These are phyloP conservation scores for Coemansia sp. DNA, from an alignment of 192 early-diverging fungal species.

Conservation along the genomic window DNA sequence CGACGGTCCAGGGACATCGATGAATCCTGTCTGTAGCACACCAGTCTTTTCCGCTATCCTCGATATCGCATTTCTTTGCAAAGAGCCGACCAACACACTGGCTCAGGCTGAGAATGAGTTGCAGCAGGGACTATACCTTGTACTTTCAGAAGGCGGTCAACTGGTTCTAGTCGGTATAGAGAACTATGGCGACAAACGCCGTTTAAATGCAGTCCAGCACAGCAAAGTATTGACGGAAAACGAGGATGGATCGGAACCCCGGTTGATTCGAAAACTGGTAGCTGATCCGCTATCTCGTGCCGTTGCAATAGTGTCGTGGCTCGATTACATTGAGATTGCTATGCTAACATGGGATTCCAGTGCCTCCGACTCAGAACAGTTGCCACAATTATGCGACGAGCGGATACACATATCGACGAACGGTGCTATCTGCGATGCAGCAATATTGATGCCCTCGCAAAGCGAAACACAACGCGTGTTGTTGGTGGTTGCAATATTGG, in stretches of 20 bases:
- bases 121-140: slow-evolving; percentile 13
- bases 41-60: slow-evolving; percentile 27
- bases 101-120: neutral
- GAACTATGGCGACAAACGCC: neutral
- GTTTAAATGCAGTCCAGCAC: slow-evolving; percentile 2
- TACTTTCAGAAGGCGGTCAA: slow-evolving; percentile 15
- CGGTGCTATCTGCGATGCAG: slow-evolving; percentile 36
- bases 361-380: neutral
- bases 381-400: neutral
- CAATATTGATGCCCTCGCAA: slow-evolving; percentile 18
- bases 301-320: slow-evolving; percentile 33
- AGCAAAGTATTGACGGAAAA: neutral
- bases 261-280: slow-evolving; percentile 20
- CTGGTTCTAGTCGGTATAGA: slow-evolving; percentile 18
- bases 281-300: slow-evolving; percentile 28
- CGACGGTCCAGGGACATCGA: neutral
- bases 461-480: slow-evolving; percentile 28
- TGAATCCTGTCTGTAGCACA: slow-evolving; percentile 20
- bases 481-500: slow-evolving; percentile 32
- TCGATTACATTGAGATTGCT: slow-evolving; percentile 25
- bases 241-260: neutral
- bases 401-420: slow-evolving; percentile 7
- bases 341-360: slow-evolving; percentile 9
- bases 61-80: slow-evolving; percentile 6
- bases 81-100: neutral